phyloP scores from a whole-genome alignment of 495 filamentous ascomycete species.

The Daldinia decipiens region DNA sequence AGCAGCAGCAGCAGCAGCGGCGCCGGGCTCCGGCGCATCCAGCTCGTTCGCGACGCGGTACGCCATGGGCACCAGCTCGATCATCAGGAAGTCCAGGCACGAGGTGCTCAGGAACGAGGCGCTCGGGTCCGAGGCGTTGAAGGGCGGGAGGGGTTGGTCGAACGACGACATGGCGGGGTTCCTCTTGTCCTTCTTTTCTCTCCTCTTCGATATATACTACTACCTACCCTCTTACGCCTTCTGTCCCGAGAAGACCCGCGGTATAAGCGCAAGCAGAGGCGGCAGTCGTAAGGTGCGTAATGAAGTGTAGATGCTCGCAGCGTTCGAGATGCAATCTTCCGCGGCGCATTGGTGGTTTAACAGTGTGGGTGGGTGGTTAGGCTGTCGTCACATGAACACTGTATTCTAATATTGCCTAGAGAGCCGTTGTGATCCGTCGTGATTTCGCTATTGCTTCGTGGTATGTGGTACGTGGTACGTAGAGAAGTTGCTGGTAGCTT shows the following conservation, averaged over 20 bases:
- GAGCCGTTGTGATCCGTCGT: background rate
- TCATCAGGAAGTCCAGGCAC: constrained; percentile 90
- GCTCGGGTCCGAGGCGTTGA: constrained; percentile 78
- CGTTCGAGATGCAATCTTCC: constrained; percentile 4
- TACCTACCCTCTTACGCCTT: background rate
- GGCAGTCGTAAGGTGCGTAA: no score
- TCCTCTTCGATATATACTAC: background rate
- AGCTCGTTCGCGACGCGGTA: constrained; percentile 77
- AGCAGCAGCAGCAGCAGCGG: background rate
- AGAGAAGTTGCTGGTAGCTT: background rate
- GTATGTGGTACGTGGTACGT: background rate
- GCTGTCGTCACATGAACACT: background rate
- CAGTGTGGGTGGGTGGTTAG: background rate
- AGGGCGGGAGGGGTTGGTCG: constrained; percentile 73
- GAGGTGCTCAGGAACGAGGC: constrained; percentile 82
- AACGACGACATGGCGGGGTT: constrained; percentile 71
- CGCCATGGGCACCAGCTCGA: constrained; percentile 95
- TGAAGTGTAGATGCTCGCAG: background rate
- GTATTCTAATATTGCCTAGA: background rate
- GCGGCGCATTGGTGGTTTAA: constrained; percentile 16
- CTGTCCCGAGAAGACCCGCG: background rate
- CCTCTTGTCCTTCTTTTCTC: background rate
- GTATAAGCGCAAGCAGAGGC: background rate
- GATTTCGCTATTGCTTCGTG: background rate
- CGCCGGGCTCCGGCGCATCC: constrained; percentile 45